Evolutionary conservation across 345 rosid species (phyloP), one percentile per base, ranked within the genome.

Genomic region (Nephelium lappaceum): DNA sequence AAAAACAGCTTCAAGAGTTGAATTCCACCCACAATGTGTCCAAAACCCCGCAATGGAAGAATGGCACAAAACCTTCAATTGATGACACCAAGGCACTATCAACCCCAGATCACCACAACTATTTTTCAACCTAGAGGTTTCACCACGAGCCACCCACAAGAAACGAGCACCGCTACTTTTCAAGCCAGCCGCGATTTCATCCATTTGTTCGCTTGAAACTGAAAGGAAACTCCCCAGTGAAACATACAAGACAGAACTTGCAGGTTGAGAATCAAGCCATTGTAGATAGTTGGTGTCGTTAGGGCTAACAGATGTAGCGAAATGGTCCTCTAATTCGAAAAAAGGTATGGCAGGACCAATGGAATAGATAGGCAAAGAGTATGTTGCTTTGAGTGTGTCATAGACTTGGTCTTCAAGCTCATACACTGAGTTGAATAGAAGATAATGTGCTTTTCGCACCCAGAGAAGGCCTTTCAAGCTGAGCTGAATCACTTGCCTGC

Each of bases 81-180:
- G 80, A 23, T 71, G 68, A 65, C 83, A 71, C 83, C 83, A 81
- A 6, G 83, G 73, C 23, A 81, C 25, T 39, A 81, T 67, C 58
- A 76, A 15, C 42, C 83, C 80, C 36, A 3, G 42, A 38, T 45
- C 82, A 42, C 78, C 39, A 21, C 78, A 45, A 23, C 41, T 80
- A 11, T 75, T 43, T 60, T 66, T 78, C 0, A 73, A 0, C 66
- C 31, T 4, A 0, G n/a, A 31, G 65, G 55, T 68, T 1, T 85
- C 84, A 0, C 81, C 87, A n/a, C 87, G 88, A 4, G 86, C 83
- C 63, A 88, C 89, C 90, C 86, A 89, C 63, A 88, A 45, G 68
- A 63, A 88, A 18, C 39, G 69, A 2, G 81, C 87, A 57, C 81
- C 64, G 0, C 88, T 89, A 25, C 73, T 77, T 31, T 23, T 39